Evolutionary conservation across 2,329 filamentous ascomycete species (phyloP).

Genomic region (Neocatenulostroma microsporum): DNA sequence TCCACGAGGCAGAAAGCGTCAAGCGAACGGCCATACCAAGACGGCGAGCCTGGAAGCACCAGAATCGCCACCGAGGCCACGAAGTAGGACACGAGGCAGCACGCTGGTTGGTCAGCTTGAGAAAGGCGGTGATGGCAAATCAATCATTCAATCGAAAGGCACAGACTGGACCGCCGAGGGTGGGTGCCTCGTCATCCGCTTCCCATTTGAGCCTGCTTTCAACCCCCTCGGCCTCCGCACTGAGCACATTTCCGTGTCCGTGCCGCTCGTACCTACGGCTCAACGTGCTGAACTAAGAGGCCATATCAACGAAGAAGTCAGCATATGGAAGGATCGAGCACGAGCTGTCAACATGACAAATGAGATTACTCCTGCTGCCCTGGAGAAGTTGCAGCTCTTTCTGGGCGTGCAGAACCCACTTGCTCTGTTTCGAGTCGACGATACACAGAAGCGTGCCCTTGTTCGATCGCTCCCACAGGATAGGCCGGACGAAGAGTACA

Average conservation of each 20-base stretch:
- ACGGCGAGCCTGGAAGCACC: slow-evolving; percentile 1
- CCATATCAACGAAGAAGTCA: slow-evolving; percentile 55
- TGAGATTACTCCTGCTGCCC: slow-evolving; percentile 46
- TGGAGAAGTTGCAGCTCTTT: slow-evolving; percentile 56
- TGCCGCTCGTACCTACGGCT: slow-evolving; percentile 57
- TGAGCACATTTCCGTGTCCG: slow-evolving; percentile 52
- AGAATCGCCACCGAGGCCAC: neutral
- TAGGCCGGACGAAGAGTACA: slow-evolving; percentile 54
- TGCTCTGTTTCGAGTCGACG: slow-evolving; percentile 60
- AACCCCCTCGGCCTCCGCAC: slow-evolving; percentile 14
- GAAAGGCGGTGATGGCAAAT: slow-evolving; percentile 1
- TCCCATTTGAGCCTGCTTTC: slow-evolving; percentile 44
- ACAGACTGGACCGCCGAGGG: slow-evolving; percentile 46
- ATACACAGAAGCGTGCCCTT: slow-evolving; percentile 48
- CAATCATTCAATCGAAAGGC: slow-evolving; percentile 19
- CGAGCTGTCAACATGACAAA: slow-evolving; percentile 39
- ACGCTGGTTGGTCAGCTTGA: slow-evolving; percentile 9
- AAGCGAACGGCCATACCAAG: neutral
- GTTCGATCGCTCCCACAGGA: slow-evolving; percentile 52
- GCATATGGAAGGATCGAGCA: slow-evolving; percentile 56
- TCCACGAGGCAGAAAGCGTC: slow-evolving; percentile 8
- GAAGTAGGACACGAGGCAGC: slow-evolving; percentile 7
- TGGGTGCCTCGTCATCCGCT: slow-evolving; percentile 58
- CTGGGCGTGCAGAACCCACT: slow-evolving; percentile 60
- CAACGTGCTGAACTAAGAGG: slow-evolving; percentile 51